phyloP scores from a whole-genome alignment of 352 stramenopile species.

The Phytophthora brassicae region DNA sequence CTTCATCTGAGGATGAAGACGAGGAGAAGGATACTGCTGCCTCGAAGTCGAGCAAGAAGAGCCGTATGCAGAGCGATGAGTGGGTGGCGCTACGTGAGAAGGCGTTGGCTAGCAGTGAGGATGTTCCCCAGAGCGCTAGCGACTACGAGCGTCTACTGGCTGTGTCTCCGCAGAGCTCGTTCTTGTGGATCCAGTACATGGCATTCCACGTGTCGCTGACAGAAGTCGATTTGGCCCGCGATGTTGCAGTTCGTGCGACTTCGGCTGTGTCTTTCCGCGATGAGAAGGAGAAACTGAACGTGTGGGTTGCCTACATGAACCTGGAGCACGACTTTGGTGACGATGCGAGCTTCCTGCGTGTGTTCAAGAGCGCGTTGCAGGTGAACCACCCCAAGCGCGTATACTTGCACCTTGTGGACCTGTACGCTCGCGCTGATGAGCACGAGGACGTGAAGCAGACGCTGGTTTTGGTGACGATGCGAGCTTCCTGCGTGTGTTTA shows the following conservation, averaged over 20 bases:
- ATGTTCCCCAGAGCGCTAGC: slow-evolving; percentile 90
- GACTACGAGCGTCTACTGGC: slow-evolving; percentile 96
- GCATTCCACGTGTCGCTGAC: slow-evolving; percentile 96
- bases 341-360: slow-evolving; percentile 85
- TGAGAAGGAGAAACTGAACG: slow-evolving; percentile 97
- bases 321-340: slow-evolving; percentile 97
- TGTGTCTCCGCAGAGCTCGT: slow-evolving; percentile 93
- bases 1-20: slow-evolving; percentile 57
- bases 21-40: slow-evolving; percentile 55
- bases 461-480: slow-evolving; percentile 94
- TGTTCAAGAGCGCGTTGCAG: slow-evolving; percentile 91
- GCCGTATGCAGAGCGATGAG: slow-evolving; percentile 90
- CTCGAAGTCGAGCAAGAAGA: slow-evolving; percentile 89
- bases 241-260: slow-evolving; percentile 92
- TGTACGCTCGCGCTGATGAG: slow-evolving; percentile 82
- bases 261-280: slow-evolving; percentile 95
- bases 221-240: slow-evolving; percentile 91
- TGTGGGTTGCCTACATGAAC: slow-evolving; percentile 95
- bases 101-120: slow-evolving; percentile 91
- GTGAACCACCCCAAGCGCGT: slow-evolving; percentile 96
- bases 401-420: slow-evolving; percentile 93
- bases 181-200: slow-evolving; percentile 98
- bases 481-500: slow-evolving; percentile 91
- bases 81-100: slow-evolving; percentile 94
- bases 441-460: slow-evolving; percentile 65